Percentiles rank a stretch among this genome's conserved stretches.
Evolutionary conservation across 495 filamentous ascomycete genomes (phyloP).

Genomic region (Talaromyces nanjingensis): DNA sequence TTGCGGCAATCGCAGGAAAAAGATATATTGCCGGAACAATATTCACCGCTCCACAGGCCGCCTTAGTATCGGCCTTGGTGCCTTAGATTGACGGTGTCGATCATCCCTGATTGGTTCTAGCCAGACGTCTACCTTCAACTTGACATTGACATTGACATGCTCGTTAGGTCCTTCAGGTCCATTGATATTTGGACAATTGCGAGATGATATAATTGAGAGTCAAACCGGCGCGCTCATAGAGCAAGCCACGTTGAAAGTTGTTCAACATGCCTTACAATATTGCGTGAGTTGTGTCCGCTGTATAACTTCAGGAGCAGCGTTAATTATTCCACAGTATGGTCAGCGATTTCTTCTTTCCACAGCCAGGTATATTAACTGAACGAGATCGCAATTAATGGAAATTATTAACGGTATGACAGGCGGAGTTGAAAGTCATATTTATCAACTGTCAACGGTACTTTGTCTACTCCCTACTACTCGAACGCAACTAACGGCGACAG

Average conservation of each 20-base stretch:
- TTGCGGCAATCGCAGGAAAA: neutral
- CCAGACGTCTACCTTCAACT: neutral
- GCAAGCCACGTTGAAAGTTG: neutral
- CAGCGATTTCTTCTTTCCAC: slow-evolving; percentile 98
- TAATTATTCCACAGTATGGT: slow-evolving; percentile 60
- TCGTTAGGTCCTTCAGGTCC: neutral
- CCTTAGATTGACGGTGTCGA: neutral
- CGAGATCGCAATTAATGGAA: neutral
- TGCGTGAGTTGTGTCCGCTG: slow-evolving; percentile 47
- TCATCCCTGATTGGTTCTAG: neutral
- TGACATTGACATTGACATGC: neutral
- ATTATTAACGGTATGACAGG: slow-evolving; percentile 36
- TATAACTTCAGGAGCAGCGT: neutral
- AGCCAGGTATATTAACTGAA: slow-evolving; percentile 53
- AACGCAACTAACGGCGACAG: slow-evolving; percentile 15
- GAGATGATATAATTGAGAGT: neutral
- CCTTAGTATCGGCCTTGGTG: neutral
- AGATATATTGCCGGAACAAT: neutral
- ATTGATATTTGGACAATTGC: neutral
- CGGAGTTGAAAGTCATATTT: slow-evolving; percentile 96
- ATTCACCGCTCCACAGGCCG: slow-evolving; percentile 4
- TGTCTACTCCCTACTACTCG: neutral
- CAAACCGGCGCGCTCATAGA: neutral
- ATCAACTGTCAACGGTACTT: slow-evolving; percentile 74
- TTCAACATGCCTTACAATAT: slow-evolving; percentile 61